These are phyloP conservation scores for Pseudogymnoascus sp. DNA, from an alignment of 2,329 filamentous ascomycete genomes.

Conservation along the genomic window DNA sequence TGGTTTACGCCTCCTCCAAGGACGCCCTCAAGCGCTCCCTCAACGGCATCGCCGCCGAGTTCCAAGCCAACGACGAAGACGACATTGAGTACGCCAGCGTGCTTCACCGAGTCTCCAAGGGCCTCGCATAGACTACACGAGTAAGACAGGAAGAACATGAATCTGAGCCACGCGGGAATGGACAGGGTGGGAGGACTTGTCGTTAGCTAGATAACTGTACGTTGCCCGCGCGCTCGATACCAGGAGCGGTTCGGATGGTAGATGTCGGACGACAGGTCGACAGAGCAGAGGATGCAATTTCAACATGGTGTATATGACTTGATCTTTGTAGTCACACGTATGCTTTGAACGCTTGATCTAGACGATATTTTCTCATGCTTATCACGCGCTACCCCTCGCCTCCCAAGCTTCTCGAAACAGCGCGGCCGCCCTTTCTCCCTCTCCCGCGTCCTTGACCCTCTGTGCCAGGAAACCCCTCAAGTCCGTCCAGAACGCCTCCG, in stretches of 20 bases:
- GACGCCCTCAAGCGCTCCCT: slow-evolving; percentile 75
- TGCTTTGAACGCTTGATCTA: neutral
- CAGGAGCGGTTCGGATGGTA: slow-evolving; percentile 4
- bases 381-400: slow-evolving; percentile 5
- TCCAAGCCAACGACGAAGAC: slow-evolving; percentile 77
- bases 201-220: slow-evolving; percentile 1
- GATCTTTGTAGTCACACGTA: neutral
- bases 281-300: slow-evolving; percentile 5
- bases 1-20: slow-evolving; percentile 87
- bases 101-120: slow-evolving; percentile 59
- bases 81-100: slow-evolving; percentile 73
- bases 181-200: slow-evolving; percentile 15
- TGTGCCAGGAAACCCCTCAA: slow-evolving; percentile 73
- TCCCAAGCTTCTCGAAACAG: slow-evolving; percentile 69
- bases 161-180: slow-evolving; percentile 4
- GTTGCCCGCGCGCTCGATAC: slow-evolving; percentile 2
- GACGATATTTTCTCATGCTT: neutral
- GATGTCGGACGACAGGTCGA: slow-evolving; percentile 4
- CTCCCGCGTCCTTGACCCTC: slow-evolving; percentile 63
- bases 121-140: slow-evolving; percentile 38
- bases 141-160: neutral
- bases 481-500: slow-evolving; percentile 79
- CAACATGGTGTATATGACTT: slow-evolving; percentile 3
- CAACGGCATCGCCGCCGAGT: slow-evolving; percentile 65
- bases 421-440: slow-evolving; percentile 55